These are phyloP conservation scores for Saccharomycopsis guyanensis DNA, from an alignment of 805 yeast genomes.

Conservation along the genomic window DNA sequence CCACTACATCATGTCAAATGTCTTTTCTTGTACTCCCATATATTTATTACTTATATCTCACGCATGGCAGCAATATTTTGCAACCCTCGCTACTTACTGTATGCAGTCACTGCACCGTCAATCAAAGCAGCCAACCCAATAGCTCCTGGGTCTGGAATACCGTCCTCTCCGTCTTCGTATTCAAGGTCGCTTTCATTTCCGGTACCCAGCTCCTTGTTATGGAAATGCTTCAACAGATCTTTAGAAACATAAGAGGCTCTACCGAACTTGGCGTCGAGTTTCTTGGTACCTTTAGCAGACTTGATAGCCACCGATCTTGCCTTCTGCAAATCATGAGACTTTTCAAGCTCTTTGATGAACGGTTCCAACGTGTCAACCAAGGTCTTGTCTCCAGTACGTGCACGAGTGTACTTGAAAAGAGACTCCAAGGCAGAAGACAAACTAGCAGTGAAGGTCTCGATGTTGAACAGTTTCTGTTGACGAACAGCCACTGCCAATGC, in stretches of 20 bases:
- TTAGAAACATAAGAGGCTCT: conserved; percentile 76
- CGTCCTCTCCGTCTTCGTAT: conserved; percentile 41
- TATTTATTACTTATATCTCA: too few relatives aligned
- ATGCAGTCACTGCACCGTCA: conserved; percentile 14
- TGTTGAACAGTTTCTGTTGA: conserved; percentile 22
- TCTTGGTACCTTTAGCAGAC: conserved; percentile 72
- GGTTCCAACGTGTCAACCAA: conserved; percentile 86
- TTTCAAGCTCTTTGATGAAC: conserved; percentile 45
- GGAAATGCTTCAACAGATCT: conserved; percentile 29
- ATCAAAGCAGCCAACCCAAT: conserved; percentile 60
- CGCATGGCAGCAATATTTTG: too few relatives aligned
- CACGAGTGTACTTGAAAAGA: conserved; percentile 78
- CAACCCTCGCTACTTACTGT: background rate
- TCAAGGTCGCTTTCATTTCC: conserved; percentile 28
- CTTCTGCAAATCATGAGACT: conserved; percentile 41
- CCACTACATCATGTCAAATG: too few relatives aligned
- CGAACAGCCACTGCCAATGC: conserved; percentile 56
- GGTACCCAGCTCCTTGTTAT: conserved; percentile 26
- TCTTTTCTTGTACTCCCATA: too few relatives aligned
- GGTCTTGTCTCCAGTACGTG: conserved; percentile 84
- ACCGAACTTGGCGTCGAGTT: conserved; percentile 79
- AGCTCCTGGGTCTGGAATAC: conserved; percentile 91
- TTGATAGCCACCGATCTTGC: conserved; percentile 65
- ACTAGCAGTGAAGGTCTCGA: conserved; percentile 38
- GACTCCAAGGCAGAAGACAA: conserved; percentile 57